Evolutionary conservation across 2,329 filamentous ascomycete genomes (phyloP).

Genomic region (Paraconiothyrium sp.): DNA sequence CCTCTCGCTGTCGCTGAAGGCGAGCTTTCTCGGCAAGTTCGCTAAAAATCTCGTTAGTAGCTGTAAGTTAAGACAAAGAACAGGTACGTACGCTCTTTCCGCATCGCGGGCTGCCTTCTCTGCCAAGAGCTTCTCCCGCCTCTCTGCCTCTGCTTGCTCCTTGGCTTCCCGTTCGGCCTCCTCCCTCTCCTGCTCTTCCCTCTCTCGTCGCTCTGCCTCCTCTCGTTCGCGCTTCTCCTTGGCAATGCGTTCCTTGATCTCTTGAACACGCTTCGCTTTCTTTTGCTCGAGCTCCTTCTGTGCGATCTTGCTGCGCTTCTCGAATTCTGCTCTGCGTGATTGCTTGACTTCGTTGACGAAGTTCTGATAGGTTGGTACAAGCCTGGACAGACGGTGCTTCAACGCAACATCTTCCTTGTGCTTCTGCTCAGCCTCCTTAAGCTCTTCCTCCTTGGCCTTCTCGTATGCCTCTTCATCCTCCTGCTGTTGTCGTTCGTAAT

Average conservation of each 20-base stretch:
- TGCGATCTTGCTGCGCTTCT: constrained; percentile 89
- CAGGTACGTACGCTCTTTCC: constrained; percentile 63
- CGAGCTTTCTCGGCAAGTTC: constrained; percentile 70
- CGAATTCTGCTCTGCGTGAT: constrained; percentile 92
- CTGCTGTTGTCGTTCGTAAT: constrained; percentile 85
- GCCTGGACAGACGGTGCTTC: constrained; percentile 87
- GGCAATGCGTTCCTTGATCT: constrained; percentile 82
- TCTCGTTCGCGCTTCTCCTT: constrained; percentile 86
- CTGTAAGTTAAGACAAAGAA: constrained; percentile 20
- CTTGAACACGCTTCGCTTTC: constrained; percentile 86
- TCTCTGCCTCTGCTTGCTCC: constrained; percentile 80
- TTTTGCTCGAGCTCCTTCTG: constrained; percentile 93
- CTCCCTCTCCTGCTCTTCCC: constrained; percentile 86
- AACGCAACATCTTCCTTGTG: constrained; percentile 92
- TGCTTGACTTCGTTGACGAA: constrained; percentile 86
- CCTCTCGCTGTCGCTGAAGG: constrained; percentile 81
- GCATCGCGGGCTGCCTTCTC: constrained; percentile 70
- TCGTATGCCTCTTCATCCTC: constrained; percentile 83
- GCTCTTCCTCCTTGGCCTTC: constrained; percentile 76
- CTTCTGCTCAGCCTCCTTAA: constrained; percentile 83
- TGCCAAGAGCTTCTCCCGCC: constrained; percentile 76
- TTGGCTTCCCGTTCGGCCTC: constrained; percentile 87
- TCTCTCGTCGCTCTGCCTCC: constrained; percentile 79
- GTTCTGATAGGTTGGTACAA: constrained; percentile 83
- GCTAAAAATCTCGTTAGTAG: constrained; percentile 55